These are phyloP conservation scores for Pseudomicrostroma phylloplanum DNA, from an alignment of 1,284 basidiomycete species.

Conservation along the genomic window DNA sequence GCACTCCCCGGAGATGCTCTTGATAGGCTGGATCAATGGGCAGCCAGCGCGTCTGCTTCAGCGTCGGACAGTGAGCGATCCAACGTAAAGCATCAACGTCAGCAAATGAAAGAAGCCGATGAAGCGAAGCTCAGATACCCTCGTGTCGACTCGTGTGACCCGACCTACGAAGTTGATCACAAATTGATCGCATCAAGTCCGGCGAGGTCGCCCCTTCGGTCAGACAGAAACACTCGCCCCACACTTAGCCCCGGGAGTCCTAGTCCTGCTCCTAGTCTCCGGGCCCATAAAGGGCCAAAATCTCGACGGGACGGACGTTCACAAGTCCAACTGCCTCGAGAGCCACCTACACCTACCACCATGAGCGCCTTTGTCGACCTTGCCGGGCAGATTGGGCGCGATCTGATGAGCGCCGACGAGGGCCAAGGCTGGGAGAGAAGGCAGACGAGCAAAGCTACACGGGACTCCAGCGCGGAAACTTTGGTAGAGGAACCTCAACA, in stretches of 20 bases:
- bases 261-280: not conserved
- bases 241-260: not conserved
- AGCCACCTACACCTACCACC: not conserved
- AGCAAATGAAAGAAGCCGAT: not conserved
- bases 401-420: not conserved
- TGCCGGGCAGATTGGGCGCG: not conserved
- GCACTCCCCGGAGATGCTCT: not conserved
- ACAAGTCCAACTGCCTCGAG: not conserved
- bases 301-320: not conserved
- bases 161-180: not conserved
- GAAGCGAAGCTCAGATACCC: not conserved
- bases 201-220: not conserved
- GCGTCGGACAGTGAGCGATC: not conserved
- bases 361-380: not conserved
- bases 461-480: slow-evolving; percentile 2
- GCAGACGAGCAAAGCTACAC: not conserved
- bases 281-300: not conserved
- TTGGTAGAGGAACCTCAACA: not conserved
- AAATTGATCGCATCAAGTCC: too few species aligned
- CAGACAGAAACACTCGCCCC: not conserved
- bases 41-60: not conserved
- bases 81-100: not conserved
- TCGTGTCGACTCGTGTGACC: not conserved
- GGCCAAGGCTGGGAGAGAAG: not conserved
- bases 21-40: slow-evolving; percentile 1